These are phyloP conservation scores for Bertia moriformis DNA, from an alignment of 2,329 filamentous ascomycete genomes.

Conservation along the genomic window DNA sequence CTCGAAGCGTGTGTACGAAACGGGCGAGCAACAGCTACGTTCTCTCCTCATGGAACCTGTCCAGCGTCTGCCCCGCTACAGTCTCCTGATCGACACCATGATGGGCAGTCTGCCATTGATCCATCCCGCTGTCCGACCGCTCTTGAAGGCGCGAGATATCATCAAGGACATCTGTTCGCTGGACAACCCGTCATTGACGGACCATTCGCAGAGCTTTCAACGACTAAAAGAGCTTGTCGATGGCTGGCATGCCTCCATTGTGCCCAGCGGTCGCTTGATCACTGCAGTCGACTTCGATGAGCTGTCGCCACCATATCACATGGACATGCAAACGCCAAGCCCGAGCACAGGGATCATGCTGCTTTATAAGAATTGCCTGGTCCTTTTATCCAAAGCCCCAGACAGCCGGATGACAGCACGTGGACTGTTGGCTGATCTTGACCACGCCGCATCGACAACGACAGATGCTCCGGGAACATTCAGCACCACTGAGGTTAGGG, in stretches of 20 bases:
- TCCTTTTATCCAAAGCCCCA: conserved; percentile 33
- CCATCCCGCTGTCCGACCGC: conserved; percentile 38
- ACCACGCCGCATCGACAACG: conserved; percentile 25
- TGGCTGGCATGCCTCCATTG: conserved; percentile 29
- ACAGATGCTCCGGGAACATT: background rate
- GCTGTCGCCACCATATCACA: conserved; percentile 35
- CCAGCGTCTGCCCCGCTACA: conserved; percentile 50
- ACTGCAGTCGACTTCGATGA: conserved; percentile 42
- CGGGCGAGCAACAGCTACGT: conserved; percentile 45
- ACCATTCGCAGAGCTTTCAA: conserved; percentile 30
- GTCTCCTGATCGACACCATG: conserved; percentile 52
- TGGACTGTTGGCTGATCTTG: conserved; percentile 37
- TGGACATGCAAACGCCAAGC: conserved; percentile 16
- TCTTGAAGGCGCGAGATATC: conserved; percentile 47
- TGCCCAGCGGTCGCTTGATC: conserved; percentile 36
- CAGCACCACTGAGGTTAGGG: background rate
- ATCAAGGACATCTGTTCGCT: conserved; percentile 51
- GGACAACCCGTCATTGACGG: conserved; percentile 29
- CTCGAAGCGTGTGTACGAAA: conserved; percentile 37
- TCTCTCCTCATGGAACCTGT: conserved; percentile 54
- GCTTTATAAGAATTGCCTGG: conserved; percentile 40
- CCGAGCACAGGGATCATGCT: conserved; percentile 31
- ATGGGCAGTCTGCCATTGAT: conserved; percentile 40
- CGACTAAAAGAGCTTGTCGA: conserved; percentile 32
- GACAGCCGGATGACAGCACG: conserved; percentile 33